Conservation (phyloP, 371 early-diverging fungal species). For the Gilbertella persicaria region DNA sequence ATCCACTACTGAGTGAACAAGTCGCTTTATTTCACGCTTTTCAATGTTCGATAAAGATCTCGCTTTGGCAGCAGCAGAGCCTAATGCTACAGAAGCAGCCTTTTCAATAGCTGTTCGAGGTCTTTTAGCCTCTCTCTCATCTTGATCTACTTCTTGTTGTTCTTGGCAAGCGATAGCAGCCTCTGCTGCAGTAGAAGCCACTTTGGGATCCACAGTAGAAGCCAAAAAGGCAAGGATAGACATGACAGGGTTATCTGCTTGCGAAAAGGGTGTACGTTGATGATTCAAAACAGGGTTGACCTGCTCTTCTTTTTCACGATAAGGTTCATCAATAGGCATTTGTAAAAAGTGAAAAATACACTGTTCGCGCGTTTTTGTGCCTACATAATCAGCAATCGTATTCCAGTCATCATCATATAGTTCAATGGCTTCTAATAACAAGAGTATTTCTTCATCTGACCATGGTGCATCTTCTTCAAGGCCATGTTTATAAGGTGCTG, state of each 20-base stretch:
- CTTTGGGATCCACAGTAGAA: slow-evolving; percentile 87
- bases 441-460: slow-evolving; percentile 93
- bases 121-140: slow-evolving; percentile 21
- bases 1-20: slow-evolving; percentile 83
- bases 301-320: slow-evolving; percentile 32
- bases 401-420: slow-evolving; percentile 97
- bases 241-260: slow-evolving; percentile 96
- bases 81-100: slow-evolving; percentile 67
- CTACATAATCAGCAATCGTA: slow-evolving; percentile 89
- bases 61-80: slow-evolving; percentile 71
- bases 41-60: slow-evolving; percentile 68
- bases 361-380: slow-evolving; percentile 87
- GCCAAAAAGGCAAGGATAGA: slow-evolving; percentile 95
- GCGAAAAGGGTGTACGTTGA: slow-evolving; percentile 78
- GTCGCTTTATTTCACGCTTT: slow-evolving; percentile 77
- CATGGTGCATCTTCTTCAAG: slow-evolving; percentile 65
- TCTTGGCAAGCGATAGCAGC: slow-evolving; percentile 36
- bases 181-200: slow-evolving; percentile 83
- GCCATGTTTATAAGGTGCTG: slow-evolving; percentile 49
- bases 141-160: slow-evolving; percentile 23
- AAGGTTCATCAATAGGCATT: slow-evolving; percentile 95
- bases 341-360: slow-evolving; percentile 95
- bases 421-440: slow-evolving; percentile 95
- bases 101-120: slow-evolving; percentile 57
- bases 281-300: slow-evolving; percentile 47